A percentile compares a stretch with the other conserved stretches of the same genome.
These are phyloP conservation scores for Cetraspora pellucida DNA, from an alignment of 192 early-diverging fungal species.

Conservation along the genomic window DNA sequence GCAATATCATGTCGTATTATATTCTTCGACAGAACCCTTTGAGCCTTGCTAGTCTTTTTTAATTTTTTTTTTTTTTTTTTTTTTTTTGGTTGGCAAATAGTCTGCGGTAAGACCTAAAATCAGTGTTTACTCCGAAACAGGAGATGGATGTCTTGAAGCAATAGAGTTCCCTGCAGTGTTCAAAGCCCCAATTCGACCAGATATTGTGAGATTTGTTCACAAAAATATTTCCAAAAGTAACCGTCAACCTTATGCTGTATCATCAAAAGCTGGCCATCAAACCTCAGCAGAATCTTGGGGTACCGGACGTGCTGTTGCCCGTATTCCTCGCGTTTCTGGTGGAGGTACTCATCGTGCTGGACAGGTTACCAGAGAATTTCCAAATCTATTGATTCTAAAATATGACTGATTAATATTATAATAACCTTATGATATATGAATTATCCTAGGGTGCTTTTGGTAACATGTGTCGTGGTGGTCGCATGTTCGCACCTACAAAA, in stretches of 20 bases:
- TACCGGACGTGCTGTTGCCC: constrained; percentile 97
- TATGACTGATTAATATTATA: not conserved
- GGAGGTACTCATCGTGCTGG: constrained; percentile 96
- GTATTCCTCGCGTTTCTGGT: constrained; percentile 98
- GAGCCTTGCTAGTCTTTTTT: too few relatives aligned
- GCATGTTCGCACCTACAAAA: constrained; percentile 99
- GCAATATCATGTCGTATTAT: too few relatives aligned
- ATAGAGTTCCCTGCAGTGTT: constrained; percentile 88
- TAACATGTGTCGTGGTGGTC: constrained; percentile 99
- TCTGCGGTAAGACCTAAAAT: constrained; percentile 81
- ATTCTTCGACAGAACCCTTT: too few relatives aligned
- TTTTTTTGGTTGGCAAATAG: not conserved
- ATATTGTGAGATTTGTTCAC: constrained; percentile 94
- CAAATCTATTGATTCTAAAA: not conserved
- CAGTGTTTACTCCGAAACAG: constrained; percentile 83
- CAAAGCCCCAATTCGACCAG: constrained; percentile 95
- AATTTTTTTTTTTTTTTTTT: too few relatives aligned
- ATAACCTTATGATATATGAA: not conserved
- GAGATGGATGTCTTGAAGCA: constrained; percentile 73
- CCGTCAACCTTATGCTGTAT: constrained; percentile 95
- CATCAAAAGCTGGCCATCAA: constrained; percentile 96
- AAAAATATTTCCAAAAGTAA: constrained; percentile 99
- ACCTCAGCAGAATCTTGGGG: constrained; percentile 99
- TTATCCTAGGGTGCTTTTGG: constrained; percentile 83
- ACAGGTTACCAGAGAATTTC: constrained; percentile 56